Evolutionary conservation across 345 rosid species (phyloP).

Genomic region (sweet orange (Citrus sinensis)): DNA sequence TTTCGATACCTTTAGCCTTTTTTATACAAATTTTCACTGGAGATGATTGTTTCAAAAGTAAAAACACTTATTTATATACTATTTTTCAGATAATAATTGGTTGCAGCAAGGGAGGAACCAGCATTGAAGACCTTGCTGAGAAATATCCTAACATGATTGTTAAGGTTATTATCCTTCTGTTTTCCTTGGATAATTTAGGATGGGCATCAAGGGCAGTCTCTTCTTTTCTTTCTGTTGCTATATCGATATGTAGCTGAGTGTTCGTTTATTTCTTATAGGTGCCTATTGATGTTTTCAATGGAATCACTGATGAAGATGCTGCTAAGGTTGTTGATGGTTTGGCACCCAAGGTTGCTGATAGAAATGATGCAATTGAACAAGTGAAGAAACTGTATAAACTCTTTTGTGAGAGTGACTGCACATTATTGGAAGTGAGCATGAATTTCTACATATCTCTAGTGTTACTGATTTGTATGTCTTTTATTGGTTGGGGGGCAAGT

Average conservation of each 20-base stretch:
- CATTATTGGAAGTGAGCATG: slow-evolving; percentile 85
- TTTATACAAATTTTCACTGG: neutral
- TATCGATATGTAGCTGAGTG: slow-evolving; percentile 11
- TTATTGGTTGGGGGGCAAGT: neutral
- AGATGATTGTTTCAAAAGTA: neutral
- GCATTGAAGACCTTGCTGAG: slow-evolving; percentile 99
- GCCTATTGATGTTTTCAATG: slow-evolving; percentile 87
- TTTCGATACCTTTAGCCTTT: neutral
- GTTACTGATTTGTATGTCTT: neutral
- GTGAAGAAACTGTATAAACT: slow-evolving; percentile 95
- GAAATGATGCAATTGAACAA: slow-evolving; percentile 82
- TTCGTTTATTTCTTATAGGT: slow-evolving; percentile 47
- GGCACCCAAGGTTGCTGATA: slow-evolving; percentile 77
- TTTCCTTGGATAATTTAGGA: slow-evolving; percentile 8
- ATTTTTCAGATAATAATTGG: slow-evolving; percentile 81
- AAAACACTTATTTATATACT: neutral
- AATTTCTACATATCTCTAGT: slow-evolving; percentile 8
- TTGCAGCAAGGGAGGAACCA: slow-evolving; percentile 96
- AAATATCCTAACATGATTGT: slow-evolving; percentile 96
- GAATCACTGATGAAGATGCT: slow-evolving; percentile 98
- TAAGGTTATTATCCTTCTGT: slow-evolving; percentile 46
- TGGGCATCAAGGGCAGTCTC: slow-evolving; percentile 3
- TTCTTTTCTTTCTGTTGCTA: slow-evolving; percentile 4
- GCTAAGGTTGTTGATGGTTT: slow-evolving; percentile 95
- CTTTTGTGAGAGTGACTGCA: slow-evolving; percentile 82